Percentiles rank a stretch among this genome's conserved stretches.
Evolutionary conservation across 139 green algal species (phyloP).

Genomic region (Micractinium sp.): DNA sequence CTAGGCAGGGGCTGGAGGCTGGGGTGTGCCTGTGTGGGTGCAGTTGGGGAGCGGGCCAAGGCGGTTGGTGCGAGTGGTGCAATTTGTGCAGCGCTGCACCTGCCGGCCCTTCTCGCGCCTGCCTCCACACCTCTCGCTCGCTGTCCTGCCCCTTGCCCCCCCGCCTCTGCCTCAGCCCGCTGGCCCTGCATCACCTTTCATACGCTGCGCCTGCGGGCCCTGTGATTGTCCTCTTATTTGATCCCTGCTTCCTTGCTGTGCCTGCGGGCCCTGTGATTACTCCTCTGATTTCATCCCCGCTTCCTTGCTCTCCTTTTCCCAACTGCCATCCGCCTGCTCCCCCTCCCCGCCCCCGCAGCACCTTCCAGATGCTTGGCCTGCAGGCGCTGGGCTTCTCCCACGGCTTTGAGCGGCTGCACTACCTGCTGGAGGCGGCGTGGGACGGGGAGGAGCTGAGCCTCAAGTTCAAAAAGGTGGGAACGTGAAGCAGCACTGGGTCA

Average conservation of each 20-base stretch:
- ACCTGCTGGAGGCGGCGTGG: constrained; percentile 81
- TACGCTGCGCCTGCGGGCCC: too few relatives aligned
- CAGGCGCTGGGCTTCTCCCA: constrained; percentile 60
- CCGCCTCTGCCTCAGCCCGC: too few relatives aligned
- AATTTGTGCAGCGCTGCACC: too few relatives aligned
- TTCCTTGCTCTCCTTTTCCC: background rate
- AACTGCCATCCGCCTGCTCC: background rate
- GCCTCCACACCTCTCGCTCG: background rate
- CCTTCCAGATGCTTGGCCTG: constrained; percentile 85
- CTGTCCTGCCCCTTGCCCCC: too few relatives aligned
- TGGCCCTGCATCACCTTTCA: too few relatives aligned
- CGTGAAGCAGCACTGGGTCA: too few relatives aligned
- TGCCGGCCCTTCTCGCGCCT: background rate
- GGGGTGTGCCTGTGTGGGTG: background rate
- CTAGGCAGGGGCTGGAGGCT: background rate
- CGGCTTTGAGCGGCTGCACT: constrained; percentile 92
- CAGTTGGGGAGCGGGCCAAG: too few relatives aligned
- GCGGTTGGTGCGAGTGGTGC: too few relatives aligned
- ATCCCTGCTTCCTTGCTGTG: too few relatives aligned
- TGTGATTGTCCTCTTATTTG: too few relatives aligned
- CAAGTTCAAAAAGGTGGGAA: constrained; percentile 82
- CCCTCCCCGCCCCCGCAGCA: constrained; percentile 34
- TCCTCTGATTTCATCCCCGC: too few relatives aligned
- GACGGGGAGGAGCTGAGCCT: constrained; percentile 77
- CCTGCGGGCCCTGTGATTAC: too few relatives aligned